Conservation (phyloP, 1,139 yeast species). For the Suhomyces bolitotheri region DNA sequence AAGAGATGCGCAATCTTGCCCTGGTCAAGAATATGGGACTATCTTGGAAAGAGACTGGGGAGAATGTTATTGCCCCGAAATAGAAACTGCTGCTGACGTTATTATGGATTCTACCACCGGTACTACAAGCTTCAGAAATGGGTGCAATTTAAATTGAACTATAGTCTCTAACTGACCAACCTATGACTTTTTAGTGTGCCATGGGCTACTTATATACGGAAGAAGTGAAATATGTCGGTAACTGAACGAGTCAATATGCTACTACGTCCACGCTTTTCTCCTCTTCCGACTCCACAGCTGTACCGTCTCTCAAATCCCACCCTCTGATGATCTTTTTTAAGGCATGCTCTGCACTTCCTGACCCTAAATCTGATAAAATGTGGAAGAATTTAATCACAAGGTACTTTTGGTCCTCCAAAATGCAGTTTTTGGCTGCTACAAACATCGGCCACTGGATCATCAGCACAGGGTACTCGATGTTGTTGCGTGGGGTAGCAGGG, state of each 20-base stretch:
- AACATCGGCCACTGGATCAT: conserved; percentile 67
- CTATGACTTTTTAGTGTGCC: too few species aligned
- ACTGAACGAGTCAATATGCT: conserved; percentile 17
- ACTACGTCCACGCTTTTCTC: conserved; percentile 16
- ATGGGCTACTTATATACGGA: too few species aligned
- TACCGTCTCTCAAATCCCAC: conserved; percentile 22
- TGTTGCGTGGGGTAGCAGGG: conserved; percentile 24
- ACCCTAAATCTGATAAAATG: conserved; percentile 21
- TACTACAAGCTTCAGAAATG: too few species aligned
- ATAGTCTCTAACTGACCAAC: too few species aligned
- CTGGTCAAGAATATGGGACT: too few species aligned
- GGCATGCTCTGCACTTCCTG: conserved; percentile 27
- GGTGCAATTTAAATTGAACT: too few species aligned
- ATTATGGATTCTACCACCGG: too few species aligned
- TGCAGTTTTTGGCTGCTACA: conserved; percentile 58
- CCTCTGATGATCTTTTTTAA: conserved; percentile 18
- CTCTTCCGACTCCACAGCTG: conserved; percentile 20
- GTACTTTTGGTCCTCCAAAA: conserved; percentile 43
- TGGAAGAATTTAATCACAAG: conserved; percentile 48
- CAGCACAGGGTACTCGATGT: conserved; percentile 35
- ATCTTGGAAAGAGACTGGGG: too few species aligned
- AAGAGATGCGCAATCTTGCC: too few species aligned
- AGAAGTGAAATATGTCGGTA: too few species aligned
- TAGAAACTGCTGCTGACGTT: too few species aligned
- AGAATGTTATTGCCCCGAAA: too few species aligned